Conservation (phyloP, 345 rosid species). For the Brassica incana region DNA sequence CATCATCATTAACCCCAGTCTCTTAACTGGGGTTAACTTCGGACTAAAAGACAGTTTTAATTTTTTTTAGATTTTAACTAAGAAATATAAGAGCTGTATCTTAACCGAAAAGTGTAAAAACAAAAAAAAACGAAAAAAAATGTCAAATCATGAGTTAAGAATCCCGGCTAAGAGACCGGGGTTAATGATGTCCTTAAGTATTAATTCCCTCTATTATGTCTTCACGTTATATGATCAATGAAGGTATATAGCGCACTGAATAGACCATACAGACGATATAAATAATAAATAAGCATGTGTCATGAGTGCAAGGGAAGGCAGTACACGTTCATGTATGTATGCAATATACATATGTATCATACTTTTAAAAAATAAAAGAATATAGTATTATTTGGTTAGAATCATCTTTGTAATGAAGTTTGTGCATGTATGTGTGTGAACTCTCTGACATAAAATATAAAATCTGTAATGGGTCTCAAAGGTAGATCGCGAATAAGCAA, state of each 20-base stretch:
- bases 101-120: no score
- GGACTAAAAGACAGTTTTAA: no score
- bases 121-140: no score
- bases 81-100: no score
- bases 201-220: neutral
- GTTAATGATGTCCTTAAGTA: neutral
- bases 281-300: constrained; percentile 33
- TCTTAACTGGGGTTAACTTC: no score
- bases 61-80: no score
- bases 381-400: neutral
- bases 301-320: constrained; percentile 10
- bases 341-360: neutral
- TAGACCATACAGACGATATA: constrained; percentile 8
- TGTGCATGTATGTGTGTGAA: constrained; percentile 14
- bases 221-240: constrained; percentile 21
- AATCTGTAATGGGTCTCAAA: neutral
- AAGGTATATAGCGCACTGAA: neutral
- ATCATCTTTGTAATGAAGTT: neutral
- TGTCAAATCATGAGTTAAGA: no score
- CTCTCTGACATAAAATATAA: neutral
- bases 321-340: constrained; percentile 10
- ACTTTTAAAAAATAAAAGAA: neutral
- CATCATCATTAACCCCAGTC: neutral
- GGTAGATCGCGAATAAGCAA: neutral
- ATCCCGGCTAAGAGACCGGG: no score